Conservation (phyloP, 371 early-diverging fungal species). For the Rhizomucor pusillus region DNA sequence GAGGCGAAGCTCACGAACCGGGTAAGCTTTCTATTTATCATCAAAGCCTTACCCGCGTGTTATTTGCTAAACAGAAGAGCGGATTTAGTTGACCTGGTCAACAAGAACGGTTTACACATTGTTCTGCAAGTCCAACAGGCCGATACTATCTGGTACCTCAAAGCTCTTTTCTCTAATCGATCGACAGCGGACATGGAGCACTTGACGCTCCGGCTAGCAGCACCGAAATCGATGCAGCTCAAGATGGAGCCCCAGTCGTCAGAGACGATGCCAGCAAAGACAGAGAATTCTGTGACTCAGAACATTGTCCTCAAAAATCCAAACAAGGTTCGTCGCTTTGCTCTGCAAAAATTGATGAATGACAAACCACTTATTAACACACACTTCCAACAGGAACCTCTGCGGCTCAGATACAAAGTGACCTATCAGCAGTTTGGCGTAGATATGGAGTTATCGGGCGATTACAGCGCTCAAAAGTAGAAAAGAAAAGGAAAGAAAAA, state of each 20-base stretch:
- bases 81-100: constrained; percentile 30
- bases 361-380: background rate
- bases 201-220: constrained; percentile 49
- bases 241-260: constrained; percentile 65
- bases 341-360: background rate
- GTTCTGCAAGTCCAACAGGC: constrained; percentile 21
- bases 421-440: constrained; percentile 71
- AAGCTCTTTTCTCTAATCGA: constrained; percentile 51
- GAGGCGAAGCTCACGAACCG: too few species aligned
- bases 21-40: too few species aligned
- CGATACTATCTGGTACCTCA: constrained; percentile 15
- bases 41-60: too few species aligned
- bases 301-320: constrained; percentile 56
- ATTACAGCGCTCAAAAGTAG: constrained; percentile 14
- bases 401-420: constrained; percentile 71
- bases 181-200: constrained; percentile 53
- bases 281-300: constrained; percentile 57
- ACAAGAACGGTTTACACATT: constrained; percentile 41
- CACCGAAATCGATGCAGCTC: constrained; percentile 69
- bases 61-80: too few species aligned
- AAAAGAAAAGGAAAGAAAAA: too few species aligned
- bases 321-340: constrained; percentile 28
- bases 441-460: constrained; percentile 66
- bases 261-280: constrained; percentile 57
- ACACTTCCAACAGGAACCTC: constrained; percentile 49